Conservation (phyloP, 768 basidiomycete species). For the Chlorophyllum brunneum region DNA sequence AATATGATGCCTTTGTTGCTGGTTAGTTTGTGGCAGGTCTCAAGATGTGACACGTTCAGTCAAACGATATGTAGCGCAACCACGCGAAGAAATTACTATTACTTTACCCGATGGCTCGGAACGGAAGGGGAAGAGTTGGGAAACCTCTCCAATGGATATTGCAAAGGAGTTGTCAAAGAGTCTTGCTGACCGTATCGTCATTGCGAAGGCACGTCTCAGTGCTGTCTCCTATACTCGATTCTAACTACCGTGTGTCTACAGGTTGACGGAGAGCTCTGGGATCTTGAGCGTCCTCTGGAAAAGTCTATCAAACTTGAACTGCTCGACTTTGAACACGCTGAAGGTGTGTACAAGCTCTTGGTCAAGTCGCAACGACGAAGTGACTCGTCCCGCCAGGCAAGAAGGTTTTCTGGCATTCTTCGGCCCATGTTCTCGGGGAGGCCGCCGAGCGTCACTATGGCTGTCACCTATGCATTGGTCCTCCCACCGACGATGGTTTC, state of each 20-base stretch:
- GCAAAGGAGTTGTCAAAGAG: slow-evolving; percentile 86
- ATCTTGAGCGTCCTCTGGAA: slow-evolving; percentile 94
- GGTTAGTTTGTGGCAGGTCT: slow-evolving; percentile 35
- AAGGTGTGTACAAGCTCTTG: slow-evolving; percentile 45
- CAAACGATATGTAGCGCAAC: slow-evolving; percentile 49
- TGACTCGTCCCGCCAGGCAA: slow-evolving; percentile 52
- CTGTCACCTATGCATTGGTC: slow-evolving; percentile 94
- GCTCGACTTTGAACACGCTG: slow-evolving; percentile 89
- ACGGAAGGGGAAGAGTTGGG: slow-evolving; percentile 86
- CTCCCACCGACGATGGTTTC: slow-evolving; percentile 97
- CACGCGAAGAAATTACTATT: slow-evolving; percentile 77
- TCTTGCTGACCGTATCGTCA: slow-evolving; percentile 85
- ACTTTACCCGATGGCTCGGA: slow-evolving; percentile 85
- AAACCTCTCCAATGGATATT: slow-evolving; percentile 89
- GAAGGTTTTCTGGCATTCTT: slow-evolving; percentile 99
- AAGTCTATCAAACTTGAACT: slow-evolving; percentile 74
- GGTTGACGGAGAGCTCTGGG: slow-evolving; percentile 90
- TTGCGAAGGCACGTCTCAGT: slow-evolving; percentile 85
- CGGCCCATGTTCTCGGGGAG: slow-evolving; percentile 96
- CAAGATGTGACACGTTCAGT: slow-evolving; percentile 8
- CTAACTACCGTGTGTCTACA: slow-evolving; percentile 23
- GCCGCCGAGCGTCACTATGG: slow-evolving; percentile 95
- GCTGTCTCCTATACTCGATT: not conserved
- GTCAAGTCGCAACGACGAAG: not conserved
- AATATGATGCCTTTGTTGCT: slow-evolving; percentile 78